Conservation (phyloP, 371 early-diverging fungal genomes). For the Actinomucor elegans region DNA sequence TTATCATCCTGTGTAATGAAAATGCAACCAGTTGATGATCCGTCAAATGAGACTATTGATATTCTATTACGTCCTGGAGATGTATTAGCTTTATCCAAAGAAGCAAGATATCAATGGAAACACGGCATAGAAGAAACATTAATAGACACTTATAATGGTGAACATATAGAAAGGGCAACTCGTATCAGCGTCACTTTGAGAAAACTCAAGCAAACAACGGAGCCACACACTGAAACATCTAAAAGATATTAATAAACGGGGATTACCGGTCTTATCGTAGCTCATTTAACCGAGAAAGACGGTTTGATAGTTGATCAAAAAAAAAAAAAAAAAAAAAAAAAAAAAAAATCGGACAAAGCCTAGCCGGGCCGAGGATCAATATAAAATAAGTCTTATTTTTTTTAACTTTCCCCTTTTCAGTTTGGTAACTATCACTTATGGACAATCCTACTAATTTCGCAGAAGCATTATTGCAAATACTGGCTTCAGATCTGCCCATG, state of each 20-base stretch:
- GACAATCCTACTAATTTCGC: slow-evolving; percentile 7
- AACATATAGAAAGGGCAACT: slow-evolving; percentile 32
- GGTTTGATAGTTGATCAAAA: too few relatives aligned
- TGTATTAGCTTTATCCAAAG: slow-evolving; percentile 32
- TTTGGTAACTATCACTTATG: too few relatives aligned
- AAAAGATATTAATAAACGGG: too few relatives aligned
- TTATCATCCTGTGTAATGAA: slow-evolving; percentile 49
- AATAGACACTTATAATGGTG: slow-evolving; percentile 26
- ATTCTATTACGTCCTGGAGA: slow-evolving; percentile 42
- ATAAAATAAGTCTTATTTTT: too few relatives aligned
- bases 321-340: too few relatives aligned
- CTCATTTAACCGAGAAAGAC: too few relatives aligned
- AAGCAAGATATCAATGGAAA: slow-evolving; percentile 44
- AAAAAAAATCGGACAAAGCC: too few relatives aligned
- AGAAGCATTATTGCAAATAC: slow-evolving; percentile 13
- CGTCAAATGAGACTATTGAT: background rate
- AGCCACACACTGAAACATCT: too few relatives aligned
- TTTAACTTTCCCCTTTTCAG: too few relatives aligned
- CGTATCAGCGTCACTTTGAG: slow-evolving; percentile 46
- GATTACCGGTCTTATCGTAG: too few relatives aligned
- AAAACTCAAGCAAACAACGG: slow-evolving; percentile 26
- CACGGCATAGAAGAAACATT: slow-evolving; percentile 39
- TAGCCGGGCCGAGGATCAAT: too few relatives aligned
- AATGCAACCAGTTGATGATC: slow-evolving; percentile 25
- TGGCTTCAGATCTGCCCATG: slow-evolving; percentile 40